Evolutionary conservation across 2,329 filamentous ascomycete genomes (phyloP).

Genomic region (Basipetospora chlamydospora): DNA sequence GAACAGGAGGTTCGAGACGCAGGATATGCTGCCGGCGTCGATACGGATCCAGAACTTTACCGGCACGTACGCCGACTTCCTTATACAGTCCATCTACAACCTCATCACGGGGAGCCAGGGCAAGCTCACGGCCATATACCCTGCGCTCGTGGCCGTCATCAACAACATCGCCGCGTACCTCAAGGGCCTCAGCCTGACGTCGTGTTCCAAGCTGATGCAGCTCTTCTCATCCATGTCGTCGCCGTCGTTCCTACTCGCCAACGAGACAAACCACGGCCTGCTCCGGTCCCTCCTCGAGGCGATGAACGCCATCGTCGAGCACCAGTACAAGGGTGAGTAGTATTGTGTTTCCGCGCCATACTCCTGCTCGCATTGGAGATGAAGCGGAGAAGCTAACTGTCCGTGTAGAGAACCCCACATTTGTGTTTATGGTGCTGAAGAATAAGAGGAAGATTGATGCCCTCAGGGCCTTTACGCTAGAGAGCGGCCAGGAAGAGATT

Average conservation of each 20-base stretch:
- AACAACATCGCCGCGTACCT: slow-evolving; percentile 85
- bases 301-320: slow-evolving; percentile 78
- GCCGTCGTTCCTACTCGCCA: slow-evolving; percentile 80
- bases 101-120: slow-evolving; percentile 86
- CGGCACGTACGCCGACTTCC: slow-evolving; percentile 84
- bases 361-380: no score
- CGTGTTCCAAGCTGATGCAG: slow-evolving; percentile 72
- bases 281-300: slow-evolving; percentile 74
- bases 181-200: slow-evolving; percentile 57
- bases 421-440: slow-evolving; percentile 66
- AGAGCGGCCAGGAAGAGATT: slow-evolving; percentile 83
- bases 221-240: slow-evolving; percentile 87
- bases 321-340: slow-evolving; percentile 65
- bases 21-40: slow-evolving; percentile 69
- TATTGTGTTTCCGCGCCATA: no score
- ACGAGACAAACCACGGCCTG: slow-evolving; percentile 77
- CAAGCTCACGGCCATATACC: slow-evolving; percentile 80
- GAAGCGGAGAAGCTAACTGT: no score
- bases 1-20: slow-evolving; percentile 76
- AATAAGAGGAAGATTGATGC: slow-evolving; percentile 75
- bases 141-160: slow-evolving; percentile 78
- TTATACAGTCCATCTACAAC: slow-evolving; percentile 82
- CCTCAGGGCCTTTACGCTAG: slow-evolving; percentile 73
- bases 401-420: slow-evolving; percentile 58
- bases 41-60: slow-evolving; percentile 75